A percentile compares a stretch with the other conserved stretches of the same genome.
Conservation (phyloP, 345 rosid genomes). For the Cardamine occulta region DNA sequence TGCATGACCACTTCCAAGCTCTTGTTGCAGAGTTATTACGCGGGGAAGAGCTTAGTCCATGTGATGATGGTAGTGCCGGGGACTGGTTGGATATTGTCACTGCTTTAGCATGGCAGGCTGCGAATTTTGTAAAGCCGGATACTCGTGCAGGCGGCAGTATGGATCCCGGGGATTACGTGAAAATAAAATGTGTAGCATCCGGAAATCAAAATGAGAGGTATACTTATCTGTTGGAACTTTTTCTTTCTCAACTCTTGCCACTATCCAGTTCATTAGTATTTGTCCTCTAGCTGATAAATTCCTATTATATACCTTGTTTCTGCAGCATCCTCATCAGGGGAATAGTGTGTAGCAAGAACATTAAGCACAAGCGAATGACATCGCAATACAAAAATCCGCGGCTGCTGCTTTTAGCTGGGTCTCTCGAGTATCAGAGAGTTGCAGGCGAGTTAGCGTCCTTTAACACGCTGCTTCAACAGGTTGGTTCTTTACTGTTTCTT, state of each 20-base stretch:
- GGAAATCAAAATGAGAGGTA: constrained; percentile 93
- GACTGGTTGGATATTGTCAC: constrained; percentile 91
- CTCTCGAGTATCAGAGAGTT: constrained; percentile 86
- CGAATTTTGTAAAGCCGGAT: constrained; percentile 92
- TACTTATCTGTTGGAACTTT: neutral
- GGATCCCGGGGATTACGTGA: constrained; percentile 96
- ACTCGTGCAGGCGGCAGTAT: constrained; percentile 98
- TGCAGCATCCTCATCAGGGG: constrained; percentile 85
- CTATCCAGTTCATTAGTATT: neutral
- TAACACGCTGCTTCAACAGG: constrained; percentile 87
- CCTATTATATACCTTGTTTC: constrained; percentile 16
- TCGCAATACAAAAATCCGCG: constrained; percentile 94
- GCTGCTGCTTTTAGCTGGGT: constrained; percentile 86
- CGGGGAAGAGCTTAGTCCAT: constrained; percentile 64
- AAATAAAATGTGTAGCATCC: constrained; percentile 89
- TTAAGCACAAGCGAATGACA: constrained; percentile 98
- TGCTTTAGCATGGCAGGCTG: constrained; percentile 90
- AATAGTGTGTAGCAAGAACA: constrained; percentile 93
- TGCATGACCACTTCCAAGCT: constrained; percentile 92
- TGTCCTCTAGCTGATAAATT: neutral
- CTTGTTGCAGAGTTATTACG: constrained; percentile 89
- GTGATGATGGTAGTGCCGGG: constrained; percentile 54
- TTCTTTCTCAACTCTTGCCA: neutral
- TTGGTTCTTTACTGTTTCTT: constrained; percentile 40
- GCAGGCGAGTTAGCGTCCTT: constrained; percentile 89